Evolutionary conservation across 768 basidiomycete genomes (phyloP), one percentile per base, ranked within the genome.

Genomic region (Pluteus cervinus): DNA sequence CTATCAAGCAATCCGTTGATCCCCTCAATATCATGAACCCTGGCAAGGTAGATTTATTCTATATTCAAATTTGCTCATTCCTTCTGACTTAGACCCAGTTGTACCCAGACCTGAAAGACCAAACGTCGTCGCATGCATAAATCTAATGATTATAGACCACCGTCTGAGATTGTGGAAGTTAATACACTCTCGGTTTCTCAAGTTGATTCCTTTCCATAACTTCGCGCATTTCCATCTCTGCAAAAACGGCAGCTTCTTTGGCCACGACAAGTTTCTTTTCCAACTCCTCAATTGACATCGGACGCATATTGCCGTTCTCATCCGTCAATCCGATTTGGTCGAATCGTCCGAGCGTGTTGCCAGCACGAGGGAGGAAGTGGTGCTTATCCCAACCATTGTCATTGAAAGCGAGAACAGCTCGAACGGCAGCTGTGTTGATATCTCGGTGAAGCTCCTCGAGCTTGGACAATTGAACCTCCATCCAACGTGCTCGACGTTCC

Each of bases 401-500:
- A 47, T 89, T 90, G 66, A 86, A 83, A 1, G 81, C 74, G 17
- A 90, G 69, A 15, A 89, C 80, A 5, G 86, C 85, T 18, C 81
- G 74, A 18, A 89, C 86, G 4, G 87, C 86, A 5, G 88, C 88
- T 2, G 77, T 86, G 57, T 91, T 92, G 61, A 91, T 90, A 47
- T 91, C 88, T 20, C 85, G 81, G 48, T 92, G 88, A 23, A 91
- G 68, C 51, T 88, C 88, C 57, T 92, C 88, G 24, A 92, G 66
- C 54, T 91, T 90, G 1, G 85, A 86, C 12, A 92, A 60, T 56
- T 90, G 88, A 15, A 88, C 84, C 58, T 91, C 87, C 85, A 92
- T 90, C 86, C 88, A 92, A 29, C 86, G 72, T 11, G 88, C 89
- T n/a, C 89, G 83, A 43, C 85, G 80, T 54, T 89, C 87, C 30